phyloP scores from a whole-genome alignment of 768 basidiomycete genomes.

The Collybia sordida region DNA sequence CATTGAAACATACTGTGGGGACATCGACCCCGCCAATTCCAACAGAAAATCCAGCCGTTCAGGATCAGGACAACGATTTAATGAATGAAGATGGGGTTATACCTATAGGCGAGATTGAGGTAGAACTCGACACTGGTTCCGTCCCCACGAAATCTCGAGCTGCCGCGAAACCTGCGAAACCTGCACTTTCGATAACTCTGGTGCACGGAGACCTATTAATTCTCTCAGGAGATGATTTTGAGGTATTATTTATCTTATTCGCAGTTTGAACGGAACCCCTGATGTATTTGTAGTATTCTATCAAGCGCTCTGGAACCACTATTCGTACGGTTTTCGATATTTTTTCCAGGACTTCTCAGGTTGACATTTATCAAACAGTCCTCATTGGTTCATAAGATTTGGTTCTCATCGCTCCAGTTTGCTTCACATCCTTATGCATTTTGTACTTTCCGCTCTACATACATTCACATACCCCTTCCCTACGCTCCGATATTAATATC shows the following conservation, averaged over 20 bases:
- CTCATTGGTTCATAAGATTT: slow-evolving; percentile 10
- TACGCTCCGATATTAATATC: too few species aligned
- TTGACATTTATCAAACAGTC: slow-evolving; percentile 6
- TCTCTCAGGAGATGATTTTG: slow-evolving; percentile 39
- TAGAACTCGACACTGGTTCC: not conserved
- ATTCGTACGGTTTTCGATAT: slow-evolving; percentile 37
- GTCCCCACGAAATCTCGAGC: not conserved
- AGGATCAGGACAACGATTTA: not conserved
- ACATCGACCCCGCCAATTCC: not conserved
- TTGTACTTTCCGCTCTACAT: too few species aligned
- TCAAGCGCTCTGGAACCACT: slow-evolving; percentile 42
- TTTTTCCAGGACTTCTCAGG: too few species aligned
- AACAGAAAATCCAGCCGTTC: slow-evolving; percentile 11
- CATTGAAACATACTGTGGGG: too few species aligned
- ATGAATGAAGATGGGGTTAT: slow-evolving; percentile 2
- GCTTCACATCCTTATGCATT: too few species aligned
- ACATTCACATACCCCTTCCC: too few species aligned
- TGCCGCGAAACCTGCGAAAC: slow-evolving; percentile 6
- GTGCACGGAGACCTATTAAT: slow-evolving; percentile 45
- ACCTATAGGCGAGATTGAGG: not conserved
- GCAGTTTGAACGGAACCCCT: slow-evolving; percentile 5
- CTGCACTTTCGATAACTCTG: slow-evolving; percentile 30
- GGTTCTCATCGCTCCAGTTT: too few species aligned
- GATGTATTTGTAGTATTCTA: slow-evolving; percentile 33
- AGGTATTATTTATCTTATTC: slow-evolving; percentile 27